Base-by-base conservation (phyloP, 1,284 basidiomycete species). In the Ustilago cynodontis region DNA sequence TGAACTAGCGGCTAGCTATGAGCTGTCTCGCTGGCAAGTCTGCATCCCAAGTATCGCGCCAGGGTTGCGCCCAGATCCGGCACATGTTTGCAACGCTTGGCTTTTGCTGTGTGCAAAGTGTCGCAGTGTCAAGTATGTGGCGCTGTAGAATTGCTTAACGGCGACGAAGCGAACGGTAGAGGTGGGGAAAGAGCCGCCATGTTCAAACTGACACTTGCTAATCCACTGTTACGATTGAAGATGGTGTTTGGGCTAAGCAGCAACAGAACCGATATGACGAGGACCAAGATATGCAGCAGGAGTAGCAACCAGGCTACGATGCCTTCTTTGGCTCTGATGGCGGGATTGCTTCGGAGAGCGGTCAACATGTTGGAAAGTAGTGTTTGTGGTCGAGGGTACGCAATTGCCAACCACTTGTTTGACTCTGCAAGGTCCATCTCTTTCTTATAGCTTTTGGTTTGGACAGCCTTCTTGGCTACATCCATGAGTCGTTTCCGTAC, bases 201-300 rank as follows among this genome's bases (percentile, higher is more conserved):
- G 43, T 72, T 53, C 39, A 72, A 59, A n/a, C 31, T 47, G 56
- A 72, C 70, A n/a, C n/a, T 72, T n/a, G 70, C 70, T 14, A 72
- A n/a, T 7, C 70, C 70, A 28, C 49, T 72, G 2, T 33, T 22
- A 13, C 35, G 55, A 18, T 63, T 57, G 33, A 72, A 66, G 26
- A 72, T 6, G 26, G 3, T 59, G 53, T 72, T 72, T 1, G 70
- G 70, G 49, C 64, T 72, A 31, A 72, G 64, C 26, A 72, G 60
- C 26, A 72, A 45, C 14, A 66, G 45, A 0, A 66, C 35, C 20
- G 64, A 72, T 2, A 63, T 37, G 9, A 26, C 41, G 8, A 72
- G 47, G 14, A 57, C 64, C 28, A 72, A 43, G 2, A 26, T 45
- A n/a, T 72, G 70, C 11, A 66, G 52, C 10, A 66, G n/a, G 2